These are phyloP conservation scores for Larix kaempferi DNA, from an alignment of 75 land plant species.

Conservation along the genomic window DNA sequence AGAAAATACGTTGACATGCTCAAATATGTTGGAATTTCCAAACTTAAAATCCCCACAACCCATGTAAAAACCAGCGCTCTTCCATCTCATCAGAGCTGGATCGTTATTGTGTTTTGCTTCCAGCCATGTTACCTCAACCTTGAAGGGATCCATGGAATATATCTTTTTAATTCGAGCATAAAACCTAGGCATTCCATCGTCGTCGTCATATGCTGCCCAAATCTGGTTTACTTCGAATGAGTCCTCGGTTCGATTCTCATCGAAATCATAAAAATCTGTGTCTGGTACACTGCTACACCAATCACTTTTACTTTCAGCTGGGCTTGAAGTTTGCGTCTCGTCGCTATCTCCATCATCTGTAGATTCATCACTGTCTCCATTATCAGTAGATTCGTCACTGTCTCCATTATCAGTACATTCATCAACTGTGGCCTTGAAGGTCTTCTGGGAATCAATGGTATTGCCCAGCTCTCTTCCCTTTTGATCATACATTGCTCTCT, in stretches of 20 bases:
- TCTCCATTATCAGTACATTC: no score
- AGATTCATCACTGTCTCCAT: no score
- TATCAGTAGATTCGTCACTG: no score
- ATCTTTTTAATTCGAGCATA: constrained; percentile 42
- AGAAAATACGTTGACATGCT: constrained; percentile 52
- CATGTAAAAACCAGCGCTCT: constrained; percentile 15
- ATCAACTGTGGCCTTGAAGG: no score
- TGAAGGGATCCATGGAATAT: constrained; percentile 20
- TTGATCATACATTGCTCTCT: no score
- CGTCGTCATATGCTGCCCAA: constrained; percentile 64
- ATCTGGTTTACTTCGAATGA: constrained; percentile 48
- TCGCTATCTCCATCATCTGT: no score
- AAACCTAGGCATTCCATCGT: constrained; percentile 68
- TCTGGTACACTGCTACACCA: constrained; percentile 57
- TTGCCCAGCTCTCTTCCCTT: no score
- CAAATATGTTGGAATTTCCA: neutral
- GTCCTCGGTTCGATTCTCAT: constrained; percentile 35
- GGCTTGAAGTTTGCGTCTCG: no score
- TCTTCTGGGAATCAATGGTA: no score
- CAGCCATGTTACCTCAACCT: constrained; percentile 42
- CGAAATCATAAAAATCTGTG: constrained; percentile 69
- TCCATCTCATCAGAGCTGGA: constrained; percentile 11
- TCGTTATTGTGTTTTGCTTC: constrained; percentile 23
- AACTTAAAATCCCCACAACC: constrained; percentile 49
- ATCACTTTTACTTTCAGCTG: no score